Evolutionary conservation across 352 stramenopile species (phyloP), one percentile per base, ranked within the genome.

Genomic region (Discostella stelligera): DNA sequence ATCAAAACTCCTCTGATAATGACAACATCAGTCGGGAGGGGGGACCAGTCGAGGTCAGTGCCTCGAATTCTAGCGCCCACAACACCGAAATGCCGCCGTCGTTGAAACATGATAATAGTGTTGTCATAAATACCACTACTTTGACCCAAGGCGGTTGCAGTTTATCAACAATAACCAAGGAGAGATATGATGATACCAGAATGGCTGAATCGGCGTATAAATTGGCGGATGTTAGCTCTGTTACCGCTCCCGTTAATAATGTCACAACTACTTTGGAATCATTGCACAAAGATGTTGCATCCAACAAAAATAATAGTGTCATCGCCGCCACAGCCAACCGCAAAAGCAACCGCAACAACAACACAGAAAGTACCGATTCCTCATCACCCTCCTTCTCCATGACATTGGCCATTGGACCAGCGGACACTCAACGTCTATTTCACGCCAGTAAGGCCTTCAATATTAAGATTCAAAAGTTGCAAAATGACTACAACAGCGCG

Each of bases 371-470:
- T 44, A 44, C 4, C 11, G 37, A 44, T 44, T 44, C 37, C 37
- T 44, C 37, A 14, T 44, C 52, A 20, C 62, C 72, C 13, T 71
- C 74, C 20, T 84, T 80, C 44, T 89, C 80, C 52, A 89, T 91
- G 75, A 90, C 77, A 32, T 55, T 91, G 32, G 82, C 77, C 18
- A 87, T 91, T n/a, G 78, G 67, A 60, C 80, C 74, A 37, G 65
- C 78, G 18, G 82, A 91, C 59, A 80, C 81, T 0, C 73, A 80
- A 32, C 68, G 83, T 2, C 59, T 91, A 10, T 73, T 89, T 14
- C 37, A 72, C 30, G 82, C 85, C 8, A 89, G 82, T 62, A 59
- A 66, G 14, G 75, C 79, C 0, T 84, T 91, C 46, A 81, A 83
- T 55, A 44, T 74, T 16, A 60, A 80, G 21, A 63, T 86, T 66